phyloP scores from a whole-genome alignment of 371 early-diverging fungal genomes.

The Batkoa obscura region DNA sequence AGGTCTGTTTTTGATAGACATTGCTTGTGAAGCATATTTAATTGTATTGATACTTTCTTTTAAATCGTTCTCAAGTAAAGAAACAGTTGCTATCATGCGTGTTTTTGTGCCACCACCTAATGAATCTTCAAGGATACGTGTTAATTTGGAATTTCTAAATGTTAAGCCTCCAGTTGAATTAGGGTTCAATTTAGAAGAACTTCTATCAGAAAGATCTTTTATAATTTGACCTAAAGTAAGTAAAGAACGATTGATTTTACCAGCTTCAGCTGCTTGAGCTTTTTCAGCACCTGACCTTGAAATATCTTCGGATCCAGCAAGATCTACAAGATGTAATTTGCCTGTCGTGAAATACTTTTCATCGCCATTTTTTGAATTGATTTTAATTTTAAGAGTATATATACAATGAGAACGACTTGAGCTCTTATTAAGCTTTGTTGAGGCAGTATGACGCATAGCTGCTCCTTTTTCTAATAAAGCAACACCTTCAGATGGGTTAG shows the following conservation, averaged over 20 bases:
- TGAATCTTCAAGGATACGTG: constrained; percentile 87
- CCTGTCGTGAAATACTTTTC: constrained; percentile 43
- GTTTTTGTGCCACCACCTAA: constrained; percentile 87
- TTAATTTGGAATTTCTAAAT: constrained; percentile 87
- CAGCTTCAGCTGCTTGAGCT: constrained; percentile 74
- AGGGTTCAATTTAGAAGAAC: constrained; percentile 24
- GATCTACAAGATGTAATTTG: constrained; percentile 88
- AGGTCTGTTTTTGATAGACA: constrained; percentile 83
- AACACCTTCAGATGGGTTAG: constrained; percentile 52
- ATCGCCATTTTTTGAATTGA: neutral
- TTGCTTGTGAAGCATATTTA: constrained; percentile 88
- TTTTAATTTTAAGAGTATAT: constrained; percentile 30
- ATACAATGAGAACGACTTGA: constrained; percentile 93
- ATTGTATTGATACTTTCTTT: constrained; percentile 88
- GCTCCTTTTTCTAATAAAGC: constrained; percentile 53
- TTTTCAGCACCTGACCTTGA: constrained; percentile 78
- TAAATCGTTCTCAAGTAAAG: constrained; percentile 47
- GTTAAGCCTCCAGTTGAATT: constrained; percentile 31
- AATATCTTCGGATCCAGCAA: constrained; percentile 96
- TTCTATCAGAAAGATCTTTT: constrained; percentile 53
- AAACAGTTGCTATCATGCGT: constrained; percentile 87
- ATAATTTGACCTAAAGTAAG: constrained; percentile 88
- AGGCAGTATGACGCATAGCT: constrained; percentile 56
- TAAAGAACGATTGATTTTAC: constrained; percentile 75
- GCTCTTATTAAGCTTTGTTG: constrained; percentile 77